A percentile compares a stretch with the other conserved stretches of the same genome.
Conservation (phyloP, 164 flowering plant species). For the Magnolia sinica region DNA sequence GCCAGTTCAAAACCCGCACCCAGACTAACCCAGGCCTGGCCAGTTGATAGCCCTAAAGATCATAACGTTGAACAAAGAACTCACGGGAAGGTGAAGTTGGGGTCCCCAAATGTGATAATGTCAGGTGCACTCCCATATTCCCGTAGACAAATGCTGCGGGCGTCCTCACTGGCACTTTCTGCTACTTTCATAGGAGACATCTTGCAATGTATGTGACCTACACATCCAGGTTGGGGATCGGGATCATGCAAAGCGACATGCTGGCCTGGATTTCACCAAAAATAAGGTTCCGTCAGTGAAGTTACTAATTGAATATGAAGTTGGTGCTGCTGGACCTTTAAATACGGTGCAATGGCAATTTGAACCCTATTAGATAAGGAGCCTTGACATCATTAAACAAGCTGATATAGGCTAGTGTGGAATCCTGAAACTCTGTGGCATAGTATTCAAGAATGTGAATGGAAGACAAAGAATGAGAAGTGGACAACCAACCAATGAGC, state of each 20-base stretch:
- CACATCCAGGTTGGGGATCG: slow-evolving; percentile 68
- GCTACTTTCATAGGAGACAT: slow-evolving; percentile 91
- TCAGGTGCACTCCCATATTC: slow-evolving; percentile 94
- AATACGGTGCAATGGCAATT: not conserved
- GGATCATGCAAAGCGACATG: slow-evolving; percentile 95
- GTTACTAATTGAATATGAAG: not conserved
- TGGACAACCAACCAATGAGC: slow-evolving; percentile 79
- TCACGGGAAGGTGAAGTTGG: slow-evolving; percentile 85
- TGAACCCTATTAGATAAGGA: not conserved
- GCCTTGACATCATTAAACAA: not conserved
- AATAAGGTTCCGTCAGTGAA: slow-evolving; percentile 8
- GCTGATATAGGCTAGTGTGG: not conserved
- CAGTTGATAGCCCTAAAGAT: not conserved
- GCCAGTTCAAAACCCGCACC: not conserved
- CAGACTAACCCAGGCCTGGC: not conserved
- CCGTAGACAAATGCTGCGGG: slow-evolving; percentile 65
- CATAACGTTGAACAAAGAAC: slow-evolving; percentile 14
- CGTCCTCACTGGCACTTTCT: slow-evolving; percentile 80
- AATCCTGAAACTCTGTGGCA: not conserved
- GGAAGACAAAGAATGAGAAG: not conserved
- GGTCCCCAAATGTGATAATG: slow-evolving; percentile 78
- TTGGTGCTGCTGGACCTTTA: not conserved
- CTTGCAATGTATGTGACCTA: slow-evolving; percentile 81
- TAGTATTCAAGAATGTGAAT: not conserved
- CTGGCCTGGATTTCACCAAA: slow-evolving; percentile 67